phyloP scores from a whole-genome alignment of 2,329 filamentous ascomycete genomes.

The Ophiobolus disseminans region DNA sequence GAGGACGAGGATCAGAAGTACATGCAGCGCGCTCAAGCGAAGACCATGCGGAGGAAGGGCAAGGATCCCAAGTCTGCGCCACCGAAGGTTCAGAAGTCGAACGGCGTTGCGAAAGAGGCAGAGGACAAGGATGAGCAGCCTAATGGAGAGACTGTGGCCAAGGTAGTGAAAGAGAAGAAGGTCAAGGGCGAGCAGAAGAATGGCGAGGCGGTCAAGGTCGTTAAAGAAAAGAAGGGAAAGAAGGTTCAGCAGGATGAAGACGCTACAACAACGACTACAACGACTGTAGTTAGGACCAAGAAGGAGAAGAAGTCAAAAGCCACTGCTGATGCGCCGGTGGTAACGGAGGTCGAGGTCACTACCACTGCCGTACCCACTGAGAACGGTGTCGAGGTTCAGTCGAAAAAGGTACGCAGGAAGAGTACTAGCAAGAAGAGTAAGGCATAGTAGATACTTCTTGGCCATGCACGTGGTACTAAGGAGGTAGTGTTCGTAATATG shows the following conservation, averaged over 20 bases:
- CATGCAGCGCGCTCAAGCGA: conserved; percentile 55
- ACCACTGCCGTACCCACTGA: conserved; percentile 11
- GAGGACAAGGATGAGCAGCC: conserved; percentile 5
- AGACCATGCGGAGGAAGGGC: conserved; percentile 55
- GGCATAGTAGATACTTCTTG: conserved; percentile 8
- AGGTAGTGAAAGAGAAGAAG: conserved; percentile 25
- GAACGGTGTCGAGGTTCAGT: conserved; percentile 22
- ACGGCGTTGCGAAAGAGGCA: conserved; percentile 3
- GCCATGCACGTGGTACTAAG: background rate
- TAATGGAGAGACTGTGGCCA: conserved; percentile 6
- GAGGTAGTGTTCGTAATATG: background rate
- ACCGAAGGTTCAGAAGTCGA: conserved; percentile 24
- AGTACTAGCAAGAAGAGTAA: conserved; percentile 30
- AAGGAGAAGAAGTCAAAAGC: conserved; percentile 21
- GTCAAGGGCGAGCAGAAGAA: conserved; percentile 25
- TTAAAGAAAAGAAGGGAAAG: conserved; percentile 4
- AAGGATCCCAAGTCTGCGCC: conserved; percentile 53
- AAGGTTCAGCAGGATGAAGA: conserved; percentile 13
- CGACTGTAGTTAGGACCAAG: conserved; percentile 5
- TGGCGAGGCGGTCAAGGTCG: conserved; percentile 7
- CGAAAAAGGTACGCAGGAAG: conserved; percentile 28
- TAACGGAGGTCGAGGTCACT: conserved; percentile 6
- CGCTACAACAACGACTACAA: conserved; percentile 2
- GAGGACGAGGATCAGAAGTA: conserved; percentile 58
- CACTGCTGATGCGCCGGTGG: conserved; percentile 3